phyloP scores from a whole-genome alignment of 2,329 filamentous ascomycete species.

The Colletotrichum echinochloae region DNA sequence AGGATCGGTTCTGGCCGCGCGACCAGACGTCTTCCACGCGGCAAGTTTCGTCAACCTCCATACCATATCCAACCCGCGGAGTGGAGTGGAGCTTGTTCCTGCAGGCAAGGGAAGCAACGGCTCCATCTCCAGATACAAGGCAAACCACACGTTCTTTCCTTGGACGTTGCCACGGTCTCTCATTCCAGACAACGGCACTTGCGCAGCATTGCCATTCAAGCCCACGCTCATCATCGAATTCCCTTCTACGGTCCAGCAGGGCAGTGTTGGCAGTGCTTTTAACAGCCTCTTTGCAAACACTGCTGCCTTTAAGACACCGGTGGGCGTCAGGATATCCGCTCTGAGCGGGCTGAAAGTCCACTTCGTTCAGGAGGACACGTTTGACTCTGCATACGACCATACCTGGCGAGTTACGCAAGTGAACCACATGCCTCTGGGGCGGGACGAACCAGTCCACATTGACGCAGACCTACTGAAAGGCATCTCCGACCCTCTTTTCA shows the following conservation, averaged over 20 bases:
- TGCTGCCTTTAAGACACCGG: slow-evolving; percentile 42
- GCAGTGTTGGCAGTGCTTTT: slow-evolving; percentile 51
- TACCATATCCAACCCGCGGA: slow-evolving; percentile 75
- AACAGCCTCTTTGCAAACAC: slow-evolving; percentile 57
- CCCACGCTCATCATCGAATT: slow-evolving; percentile 78
- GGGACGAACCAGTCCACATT: slow-evolving; percentile 88
- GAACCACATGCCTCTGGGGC: slow-evolving; percentile 83
- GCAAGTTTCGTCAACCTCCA: slow-evolving; percentile 87
- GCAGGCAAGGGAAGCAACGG: slow-evolving; percentile 57
- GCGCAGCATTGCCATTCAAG: slow-evolving; percentile 76
- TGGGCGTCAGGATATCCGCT: slow-evolving; percentile 48
- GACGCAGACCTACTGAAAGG: slow-evolving; percentile 80
- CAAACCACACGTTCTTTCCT: slow-evolving; percentile 88
- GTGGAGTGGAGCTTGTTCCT: slow-evolving; percentile 51
- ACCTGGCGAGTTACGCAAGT: slow-evolving; percentile 82
- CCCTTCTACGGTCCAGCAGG: slow-evolving; percentile 58
- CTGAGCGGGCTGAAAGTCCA: slow-evolving; percentile 72
- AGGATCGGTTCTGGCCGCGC: slow-evolving; percentile 82
- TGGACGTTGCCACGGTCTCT: slow-evolving; percentile 88
- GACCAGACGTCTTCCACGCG: slow-evolving; percentile 88
- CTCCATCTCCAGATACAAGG: slow-evolving; percentile 57
- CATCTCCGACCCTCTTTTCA: slow-evolving; percentile 86
- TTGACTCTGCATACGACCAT: slow-evolving; percentile 52
- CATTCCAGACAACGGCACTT: slow-evolving; percentile 82
- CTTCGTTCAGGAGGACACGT: slow-evolving; percentile 72